Evolutionary conservation across 1,284 basidiomycete genomes (phyloP).

Genomic region (Puccinia hordei): DNA sequence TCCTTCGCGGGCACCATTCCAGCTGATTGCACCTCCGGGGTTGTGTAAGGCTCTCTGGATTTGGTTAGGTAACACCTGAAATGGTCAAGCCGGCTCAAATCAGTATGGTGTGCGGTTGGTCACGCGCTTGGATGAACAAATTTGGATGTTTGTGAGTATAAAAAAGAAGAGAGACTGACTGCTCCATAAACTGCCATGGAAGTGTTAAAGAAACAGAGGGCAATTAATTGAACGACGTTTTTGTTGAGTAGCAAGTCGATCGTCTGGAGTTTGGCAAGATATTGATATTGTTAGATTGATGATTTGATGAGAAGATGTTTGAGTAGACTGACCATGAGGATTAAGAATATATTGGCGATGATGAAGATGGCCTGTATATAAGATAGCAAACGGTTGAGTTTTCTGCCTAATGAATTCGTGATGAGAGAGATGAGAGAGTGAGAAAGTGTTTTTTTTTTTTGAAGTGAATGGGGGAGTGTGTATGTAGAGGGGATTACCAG

Average conservation of each 20-base stretch:
- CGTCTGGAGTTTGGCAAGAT: constrained; percentile 5
- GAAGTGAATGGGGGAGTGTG: not conserved
- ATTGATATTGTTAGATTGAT: not conserved
- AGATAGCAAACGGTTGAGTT: not conserved
- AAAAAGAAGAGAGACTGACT: constrained; percentile 33
- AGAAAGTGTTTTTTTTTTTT: not conserved
- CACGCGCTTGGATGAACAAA: not conserved
- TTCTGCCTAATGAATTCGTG: not conserved
- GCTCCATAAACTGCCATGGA: constrained; percentile 46
- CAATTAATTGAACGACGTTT: constrained; percentile 49
- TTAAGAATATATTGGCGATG: constrained; percentile 38
- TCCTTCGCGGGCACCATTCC: constrained; percentile 35
- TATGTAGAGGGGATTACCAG: not conserved
- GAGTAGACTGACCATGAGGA: constrained; percentile 39
- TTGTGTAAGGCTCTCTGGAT: constrained; percentile 34
- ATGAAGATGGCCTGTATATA: constrained; percentile 42
- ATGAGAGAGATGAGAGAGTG: not conserved
- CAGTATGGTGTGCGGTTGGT: not conserved
- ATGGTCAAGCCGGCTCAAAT: not conserved
- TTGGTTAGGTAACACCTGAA: constrained; percentile 36
- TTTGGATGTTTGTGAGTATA: not conserved
- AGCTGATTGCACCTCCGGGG: constrained; percentile 36
- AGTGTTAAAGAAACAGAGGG: constrained; percentile 43
- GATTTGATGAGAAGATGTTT: not conserved
- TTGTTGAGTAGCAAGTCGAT: constrained; percentile 47